Conservation (phyloP, 352 stramenopile genomes). For the Phytophthora quininea region DNA sequence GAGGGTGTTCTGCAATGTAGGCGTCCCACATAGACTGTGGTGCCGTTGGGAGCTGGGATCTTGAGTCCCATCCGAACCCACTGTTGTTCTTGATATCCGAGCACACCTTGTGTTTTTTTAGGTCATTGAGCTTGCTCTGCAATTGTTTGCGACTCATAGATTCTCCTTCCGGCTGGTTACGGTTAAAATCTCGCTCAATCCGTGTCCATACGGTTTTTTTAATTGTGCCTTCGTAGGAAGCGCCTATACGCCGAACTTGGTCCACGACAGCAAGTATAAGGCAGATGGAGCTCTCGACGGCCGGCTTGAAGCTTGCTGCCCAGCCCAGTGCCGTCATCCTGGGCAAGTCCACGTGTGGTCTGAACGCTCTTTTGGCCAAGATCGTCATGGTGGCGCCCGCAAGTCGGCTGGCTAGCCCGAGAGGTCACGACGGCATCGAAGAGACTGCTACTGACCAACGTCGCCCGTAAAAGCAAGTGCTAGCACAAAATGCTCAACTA, state of each 20-base stretch:
- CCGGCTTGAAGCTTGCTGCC: no score
- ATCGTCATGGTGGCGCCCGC: no score
- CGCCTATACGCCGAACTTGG: neutral
- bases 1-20: neutral
- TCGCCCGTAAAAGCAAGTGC: no score
- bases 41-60: neutral
- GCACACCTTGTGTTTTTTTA: conserved; percentile 7
- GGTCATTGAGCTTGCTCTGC: conserved; percentile 1
- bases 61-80: conserved; percentile 6
- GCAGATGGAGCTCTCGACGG: no score
- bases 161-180: neutral
- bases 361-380: no score
- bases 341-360: no score
- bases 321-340: no score
- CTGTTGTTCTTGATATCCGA: conserved; percentile 7
- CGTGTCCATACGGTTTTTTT: neutral
- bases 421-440: no score
- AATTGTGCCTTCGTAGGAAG: conserved; percentile 4
- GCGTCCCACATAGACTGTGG: neutral
- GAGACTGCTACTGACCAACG: no score
- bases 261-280: conserved; percentile 1
- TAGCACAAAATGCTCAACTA: no score
- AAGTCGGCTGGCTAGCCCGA: no score
- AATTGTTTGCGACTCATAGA: neutral
- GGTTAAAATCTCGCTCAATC: neutral